Conservation (phyloP, 805 yeast genomes). For the Saccharomycopsis oosterbeekiorum region DNA sequence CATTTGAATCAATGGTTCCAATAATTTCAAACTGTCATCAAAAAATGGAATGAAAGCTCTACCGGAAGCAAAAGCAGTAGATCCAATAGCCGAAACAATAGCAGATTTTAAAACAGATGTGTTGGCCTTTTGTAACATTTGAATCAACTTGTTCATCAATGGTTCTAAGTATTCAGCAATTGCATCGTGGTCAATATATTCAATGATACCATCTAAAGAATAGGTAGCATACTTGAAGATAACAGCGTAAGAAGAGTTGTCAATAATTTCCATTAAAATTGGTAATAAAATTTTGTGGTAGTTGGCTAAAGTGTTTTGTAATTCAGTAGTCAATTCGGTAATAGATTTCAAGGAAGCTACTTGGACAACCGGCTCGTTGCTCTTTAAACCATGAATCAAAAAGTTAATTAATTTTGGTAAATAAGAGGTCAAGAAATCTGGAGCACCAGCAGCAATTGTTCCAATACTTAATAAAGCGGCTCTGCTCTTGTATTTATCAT, state of each 20-base stretch:
- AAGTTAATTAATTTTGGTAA: conserved; percentile 63
- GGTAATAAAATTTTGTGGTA: conserved; percentile 79
- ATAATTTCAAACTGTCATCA: conserved; percentile 63
- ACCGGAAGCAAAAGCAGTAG: conserved; percentile 94
- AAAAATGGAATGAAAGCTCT: conserved; percentile 80
- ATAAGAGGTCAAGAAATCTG: conserved; percentile 78
- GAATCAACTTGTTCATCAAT: conserved; percentile 80
- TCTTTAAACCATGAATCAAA: conserved; percentile 68
- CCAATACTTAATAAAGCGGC: conserved; percentile 79
- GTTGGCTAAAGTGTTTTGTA: conserved; percentile 77
- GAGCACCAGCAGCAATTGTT: conserved; percentile 84
- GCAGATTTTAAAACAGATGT: conserved; percentile 65
- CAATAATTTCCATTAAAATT: conserved; percentile 76
- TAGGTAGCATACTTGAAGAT: conserved; percentile 85
- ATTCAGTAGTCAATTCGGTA: conserved; percentile 66
- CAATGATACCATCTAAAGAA: conserved; percentile 86
- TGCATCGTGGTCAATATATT: conserved; percentile 82
- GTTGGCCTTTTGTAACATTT: conserved; percentile 67
- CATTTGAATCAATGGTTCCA: conserved; percentile 73
- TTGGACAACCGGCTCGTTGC: conserved; percentile 62
- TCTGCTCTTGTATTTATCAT: conserved; percentile 72
- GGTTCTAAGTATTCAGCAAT: conserved; percentile 76
- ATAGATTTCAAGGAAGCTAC: conserved; percentile 81
- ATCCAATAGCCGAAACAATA: conserved; percentile 91
- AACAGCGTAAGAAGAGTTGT: conserved; percentile 70